A percentile compares a stretch with the other conserved stretches of the same genome.
Evolutionary conservation across 179 eudicot species (phyloP).

Genomic region (Beta corolliflora): DNA sequence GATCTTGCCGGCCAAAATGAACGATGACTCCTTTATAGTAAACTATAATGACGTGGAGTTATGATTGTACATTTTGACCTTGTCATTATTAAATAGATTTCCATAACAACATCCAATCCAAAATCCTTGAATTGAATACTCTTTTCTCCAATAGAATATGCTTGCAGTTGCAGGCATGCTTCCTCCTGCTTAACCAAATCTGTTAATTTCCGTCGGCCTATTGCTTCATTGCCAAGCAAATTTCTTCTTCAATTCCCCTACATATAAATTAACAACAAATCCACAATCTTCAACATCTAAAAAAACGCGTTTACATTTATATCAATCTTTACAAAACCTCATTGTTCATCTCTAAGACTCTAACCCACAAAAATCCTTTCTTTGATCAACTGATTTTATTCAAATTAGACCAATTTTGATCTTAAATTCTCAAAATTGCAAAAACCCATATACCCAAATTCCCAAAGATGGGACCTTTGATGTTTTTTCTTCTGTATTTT

Average conservation of each 20-base stretch:
- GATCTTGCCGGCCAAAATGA: too few species aligned
- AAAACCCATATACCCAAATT: conserved; percentile 10
- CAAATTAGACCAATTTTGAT: conserved; percentile 8
- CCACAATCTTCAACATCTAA: background rate
- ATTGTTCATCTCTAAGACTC: background rate
- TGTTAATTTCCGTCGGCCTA: too few species aligned
- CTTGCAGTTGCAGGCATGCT: too few species aligned
- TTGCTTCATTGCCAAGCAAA: too few species aligned
- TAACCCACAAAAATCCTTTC: background rate
- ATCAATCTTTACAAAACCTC: background rate
- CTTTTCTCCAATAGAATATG: too few species aligned
- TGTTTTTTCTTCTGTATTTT: conserved; percentile 15
- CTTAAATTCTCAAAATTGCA: background rate
- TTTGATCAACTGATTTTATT: background rate
- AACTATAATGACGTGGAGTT: too few species aligned
- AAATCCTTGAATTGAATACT: too few species aligned
- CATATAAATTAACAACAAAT: too few species aligned
- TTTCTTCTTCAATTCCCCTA: too few species aligned
- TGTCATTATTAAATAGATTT: background rate
- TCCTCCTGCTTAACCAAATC: too few species aligned
- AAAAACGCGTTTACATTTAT: background rate
- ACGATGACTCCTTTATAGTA: too few species aligned
- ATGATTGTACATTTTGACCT: too few species aligned
- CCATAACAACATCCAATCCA: background rate
- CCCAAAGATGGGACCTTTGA: conserved; percentile 23